Conservation (phyloP, 73 alveolate species). For the Symbiodinium pilosum region DNA sequence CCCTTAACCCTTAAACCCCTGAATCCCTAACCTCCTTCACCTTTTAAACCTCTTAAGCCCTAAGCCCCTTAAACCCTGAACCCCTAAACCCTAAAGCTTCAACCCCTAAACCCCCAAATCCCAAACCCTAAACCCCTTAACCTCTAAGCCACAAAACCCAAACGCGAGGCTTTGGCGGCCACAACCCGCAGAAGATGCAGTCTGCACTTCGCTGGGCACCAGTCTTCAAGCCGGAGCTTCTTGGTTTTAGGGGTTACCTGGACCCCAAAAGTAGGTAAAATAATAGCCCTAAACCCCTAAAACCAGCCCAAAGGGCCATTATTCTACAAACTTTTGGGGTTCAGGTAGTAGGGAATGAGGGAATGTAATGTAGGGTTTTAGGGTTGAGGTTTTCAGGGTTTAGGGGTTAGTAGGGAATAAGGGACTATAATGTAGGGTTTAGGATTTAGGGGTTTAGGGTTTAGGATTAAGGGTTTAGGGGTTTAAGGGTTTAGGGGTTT, state of each 20-base stretch:
- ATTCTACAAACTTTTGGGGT: background rate
- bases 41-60: too few species aligned
- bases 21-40: too few species aligned
- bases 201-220: constrained; percentile 60
- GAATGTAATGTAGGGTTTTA: background rate
- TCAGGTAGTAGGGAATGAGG: background rate
- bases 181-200: constrained; percentile 28
- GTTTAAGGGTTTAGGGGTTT: too few species aligned
- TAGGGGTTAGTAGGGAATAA: background rate
- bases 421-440: background rate
- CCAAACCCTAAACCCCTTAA: background rate
- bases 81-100: background rate
- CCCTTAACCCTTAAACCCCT: too few species aligned
- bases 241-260: background rate
- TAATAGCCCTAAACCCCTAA: too few species aligned
- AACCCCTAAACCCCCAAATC: background rate
- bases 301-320: background rate
- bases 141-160: background rate
- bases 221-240: constrained; percentile 9
- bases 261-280: too few species aligned
- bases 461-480: too few species aligned
- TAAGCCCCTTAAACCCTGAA: too few species aligned
- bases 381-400: background rate
- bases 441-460: background rate
- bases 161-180: constrained; percentile 45